Conservation (phyloP, 331 rosid genomes). For the Quercus phellos region DNA sequence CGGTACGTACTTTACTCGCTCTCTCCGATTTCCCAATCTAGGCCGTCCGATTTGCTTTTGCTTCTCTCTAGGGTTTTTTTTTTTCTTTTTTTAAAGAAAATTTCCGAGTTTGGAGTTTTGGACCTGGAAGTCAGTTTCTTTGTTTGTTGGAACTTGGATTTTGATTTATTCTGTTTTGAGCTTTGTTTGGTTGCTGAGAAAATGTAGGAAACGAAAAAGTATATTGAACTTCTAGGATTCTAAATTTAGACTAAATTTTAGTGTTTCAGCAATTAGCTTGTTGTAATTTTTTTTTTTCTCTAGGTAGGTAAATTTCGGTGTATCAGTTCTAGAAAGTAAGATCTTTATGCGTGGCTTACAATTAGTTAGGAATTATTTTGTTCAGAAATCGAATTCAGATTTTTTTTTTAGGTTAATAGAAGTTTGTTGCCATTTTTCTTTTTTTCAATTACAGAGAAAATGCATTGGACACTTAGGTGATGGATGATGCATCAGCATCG, state of each 20-base stretch:
- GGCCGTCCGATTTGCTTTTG: constrained; percentile 25
- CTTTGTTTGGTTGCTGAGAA: constrained; percentile 26
- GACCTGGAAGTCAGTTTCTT: constrained; percentile 15
- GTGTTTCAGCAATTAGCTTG: neutral
- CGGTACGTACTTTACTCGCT: constrained; percentile 2
- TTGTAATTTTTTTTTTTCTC: neutral
- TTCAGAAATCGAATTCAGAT: constrained; percentile 1
- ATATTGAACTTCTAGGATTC: constrained; percentile 1
- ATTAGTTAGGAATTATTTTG: neutral
- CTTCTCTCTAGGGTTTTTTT: constrained; percentile 18
- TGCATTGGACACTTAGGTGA: constrained; percentile 26
- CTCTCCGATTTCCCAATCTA: neutral
- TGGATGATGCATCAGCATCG: constrained; percentile 21
- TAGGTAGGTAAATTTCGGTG: constrained; percentile 2
- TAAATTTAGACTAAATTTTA: neutral
- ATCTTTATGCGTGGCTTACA: neutral
- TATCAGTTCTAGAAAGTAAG: neutral
- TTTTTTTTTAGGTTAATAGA: neutral
- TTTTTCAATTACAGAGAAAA: constrained; percentile 27
- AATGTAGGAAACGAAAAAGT: constrained; percentile 20
- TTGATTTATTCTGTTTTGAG: constrained; percentile 1
- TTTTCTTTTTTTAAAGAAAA: neutral
- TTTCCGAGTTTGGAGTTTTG: constrained; percentile 9
- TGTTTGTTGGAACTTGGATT: neutral
- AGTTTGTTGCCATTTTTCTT: constrained; percentile 21